These are phyloP conservation scores for Nicotiana rustica DNA, from an alignment of 305 asterid genomes.

Conservation along the genomic window DNA sequence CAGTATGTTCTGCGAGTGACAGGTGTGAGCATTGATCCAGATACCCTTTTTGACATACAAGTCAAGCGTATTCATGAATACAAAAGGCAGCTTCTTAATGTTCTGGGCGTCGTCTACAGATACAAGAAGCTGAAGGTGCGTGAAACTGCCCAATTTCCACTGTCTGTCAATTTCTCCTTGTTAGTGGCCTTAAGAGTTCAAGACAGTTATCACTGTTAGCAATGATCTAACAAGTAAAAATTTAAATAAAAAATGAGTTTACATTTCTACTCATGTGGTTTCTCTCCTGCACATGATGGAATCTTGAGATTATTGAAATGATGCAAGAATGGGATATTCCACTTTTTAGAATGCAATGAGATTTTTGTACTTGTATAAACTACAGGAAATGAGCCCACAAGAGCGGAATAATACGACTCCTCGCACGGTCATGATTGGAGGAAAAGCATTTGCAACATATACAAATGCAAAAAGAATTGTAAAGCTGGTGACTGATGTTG, in stretches of 20 bases:
- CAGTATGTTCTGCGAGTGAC: conserved; percentile 77
- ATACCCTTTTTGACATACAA: conserved; percentile 95
- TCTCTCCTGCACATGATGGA: conserved; percentile 16
- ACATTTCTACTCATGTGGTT: conserved; percentile 17
- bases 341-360: conserved; percentile 12
- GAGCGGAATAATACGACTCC: conserved; percentile 83
- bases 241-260: not conserved
- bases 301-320: conserved; percentile 21
- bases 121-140: conserved; percentile 99
- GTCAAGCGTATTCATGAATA: conserved; percentile 99
- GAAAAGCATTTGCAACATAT: conserved; percentile 99
- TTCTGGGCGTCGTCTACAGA: conserved; percentile 88
- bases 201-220: conserved; percentile 10
- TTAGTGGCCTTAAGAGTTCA: conserved; percentile 23
- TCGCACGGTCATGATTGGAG: conserved; percentile 98
- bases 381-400: conserved; percentile 96
- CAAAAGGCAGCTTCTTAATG: conserved; percentile 96
- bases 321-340: conserved; percentile 23
- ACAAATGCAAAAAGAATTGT: conserved; percentile 97
- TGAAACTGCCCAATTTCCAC: conserved; percentile 36
- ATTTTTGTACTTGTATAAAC: conserved; percentile 28
- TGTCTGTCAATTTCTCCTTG: conserved; percentile 24
- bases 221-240: conserved; percentile 15
- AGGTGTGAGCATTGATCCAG: conserved; percentile 85
- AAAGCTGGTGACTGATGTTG: conserved; percentile 96